Evolutionary conservation across 192 early-diverging fungal species (phyloP), one percentile per base, ranked within the genome.

Genomic region (Thamnidium elegans): DNA sequence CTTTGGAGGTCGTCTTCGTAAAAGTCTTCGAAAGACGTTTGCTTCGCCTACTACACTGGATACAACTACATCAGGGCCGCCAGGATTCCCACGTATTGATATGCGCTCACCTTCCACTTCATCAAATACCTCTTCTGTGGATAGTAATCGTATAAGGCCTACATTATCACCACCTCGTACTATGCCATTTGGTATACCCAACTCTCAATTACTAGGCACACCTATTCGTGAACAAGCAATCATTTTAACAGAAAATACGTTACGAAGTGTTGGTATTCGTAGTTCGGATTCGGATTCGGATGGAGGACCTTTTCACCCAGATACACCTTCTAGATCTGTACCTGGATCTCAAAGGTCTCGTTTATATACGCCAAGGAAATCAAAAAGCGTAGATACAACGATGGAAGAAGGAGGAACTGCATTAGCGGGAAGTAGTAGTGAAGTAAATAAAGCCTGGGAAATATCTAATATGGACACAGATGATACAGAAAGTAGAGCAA

Each of bases 201-300:
- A 42, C 17, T 67, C 65, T 2, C 54, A 53, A 20, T 53, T 76
- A 46, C 19, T 68, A 6, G 65, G 52, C 30, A 72, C 74, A 6
- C 74, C 74, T 0, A 66, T 65, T 3, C 60, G 58, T 26, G 62
- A 71, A 55, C 69, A 69, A 3, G 74, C 73, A 4, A 67, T 64
- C 30, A 66, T 61, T 45, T 71, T 75, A 7, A 59, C 69, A 11
- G 60, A 67, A 19, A 69, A 75, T 53, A 39, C 7, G 0, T 39
- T 39, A 6, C 5, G 36, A 1, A 39, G 36, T 6, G 1, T 39
- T 1, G 36, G 36, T 10, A 10, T 10, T 39, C 36, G 9, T 39
- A 39, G 26, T 26, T 26, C 36, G 36, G 36, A 39, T 6, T 39
- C 36, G 9, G 36, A 39, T 39, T 9, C 36, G 4, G 36, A 39